A percentile compares a stretch with the other conserved stretches of the same genome.
phyloP scores from a whole-genome alignment of 192 early-diverging fungal genomes.

The Jimgerdemannia flammicorona region DNA sequence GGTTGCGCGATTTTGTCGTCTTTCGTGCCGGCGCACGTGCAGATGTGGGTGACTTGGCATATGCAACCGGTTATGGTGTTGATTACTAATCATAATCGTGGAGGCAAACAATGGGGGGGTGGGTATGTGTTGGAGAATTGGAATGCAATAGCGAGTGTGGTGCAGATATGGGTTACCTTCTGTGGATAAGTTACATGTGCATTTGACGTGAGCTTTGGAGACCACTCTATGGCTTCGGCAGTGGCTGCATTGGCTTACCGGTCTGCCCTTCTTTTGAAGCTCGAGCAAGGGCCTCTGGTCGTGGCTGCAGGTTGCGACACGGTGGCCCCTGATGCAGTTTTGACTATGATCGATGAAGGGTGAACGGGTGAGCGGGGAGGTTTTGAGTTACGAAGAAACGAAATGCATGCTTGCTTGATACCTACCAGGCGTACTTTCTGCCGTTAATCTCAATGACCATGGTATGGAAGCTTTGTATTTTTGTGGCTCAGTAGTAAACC shows the following conservation, averaged over 20 bases:
- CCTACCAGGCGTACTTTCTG: neutral
- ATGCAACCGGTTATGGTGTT: slow-evolving; percentile 34
- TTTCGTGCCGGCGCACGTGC: slow-evolving; percentile 16
- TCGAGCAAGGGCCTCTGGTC: slow-evolving; percentile 52
- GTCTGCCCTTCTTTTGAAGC: slow-evolving; percentile 67
- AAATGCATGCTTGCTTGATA: neutral
- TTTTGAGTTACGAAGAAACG: neutral
- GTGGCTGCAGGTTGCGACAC: slow-evolving; percentile 50
- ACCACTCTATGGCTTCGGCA: slow-evolving; percentile 67
- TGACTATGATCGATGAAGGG: neutral
- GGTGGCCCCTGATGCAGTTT: slow-evolving; percentile 32
- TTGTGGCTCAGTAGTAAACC: too few species aligned
- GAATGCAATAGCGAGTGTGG: slow-evolving; percentile 1
- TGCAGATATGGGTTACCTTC: slow-evolving; percentile 15
- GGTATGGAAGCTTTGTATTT: too few species aligned
- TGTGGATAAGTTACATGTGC: slow-evolving; percentile 50
- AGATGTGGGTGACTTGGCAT: slow-evolving; percentile 19
- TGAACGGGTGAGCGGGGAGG: too few species aligned
- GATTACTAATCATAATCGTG: slow-evolving; percentile 11
- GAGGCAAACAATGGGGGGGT: neutral
- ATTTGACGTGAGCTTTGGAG: slow-evolving; percentile 65
- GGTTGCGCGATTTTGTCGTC: too few species aligned
- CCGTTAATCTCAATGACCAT: neutral
- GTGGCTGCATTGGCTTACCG: slow-evolving; percentile 65
- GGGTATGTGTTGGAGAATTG: neutral